These are phyloP conservation scores for Gossypium gossypioides DNA, from an alignment of 441 rosid genomes.

Conservation along the genomic window DNA sequence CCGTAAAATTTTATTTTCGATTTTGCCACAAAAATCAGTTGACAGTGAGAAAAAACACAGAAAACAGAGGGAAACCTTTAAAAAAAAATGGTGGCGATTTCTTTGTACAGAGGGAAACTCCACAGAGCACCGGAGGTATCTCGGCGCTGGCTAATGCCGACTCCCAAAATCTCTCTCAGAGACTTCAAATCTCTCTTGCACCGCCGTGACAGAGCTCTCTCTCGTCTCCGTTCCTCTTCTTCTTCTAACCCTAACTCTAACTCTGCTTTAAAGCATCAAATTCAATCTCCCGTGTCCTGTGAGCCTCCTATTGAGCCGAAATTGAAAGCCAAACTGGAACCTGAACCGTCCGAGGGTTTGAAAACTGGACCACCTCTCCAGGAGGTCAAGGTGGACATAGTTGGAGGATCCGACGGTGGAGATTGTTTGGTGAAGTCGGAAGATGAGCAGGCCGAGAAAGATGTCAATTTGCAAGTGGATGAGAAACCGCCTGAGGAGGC, in stretches of 20 bases:
- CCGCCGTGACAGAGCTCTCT: slow-evolving; percentile 61
- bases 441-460: slow-evolving; percentile 15
- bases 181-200: slow-evolving; percentile 53
- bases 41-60: not conserved
- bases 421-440: slow-evolving; percentile 15
- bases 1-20: no score
- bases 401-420: slow-evolving; percentile 17
- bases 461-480: slow-evolving; percentile 19
- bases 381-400: slow-evolving; percentile 17
- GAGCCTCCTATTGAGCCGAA: slow-evolving; percentile 13
- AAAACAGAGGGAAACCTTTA: not conserved
- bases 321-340: not conserved
- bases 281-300: slow-evolving; percentile 4
- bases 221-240: slow-evolving; percentile 30
- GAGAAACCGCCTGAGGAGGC: slow-evolving; percentile 18
- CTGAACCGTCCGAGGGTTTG: not conserved
- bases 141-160: slow-evolving; percentile 74
- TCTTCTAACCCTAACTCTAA: slow-evolving; percentile 29
- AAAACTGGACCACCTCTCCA: slow-evolving; percentile 7
- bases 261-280: slow-evolving; percentile 12
- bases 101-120: slow-evolving; percentile 78
- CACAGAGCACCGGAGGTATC: slow-evolving; percentile 70
- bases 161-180: slow-evolving; percentile 41
- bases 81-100: slow-evolving; percentile 65
- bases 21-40: no score